These are phyloP conservation scores for Candida multigemmis DNA, from an alignment of 805 yeast genomes.

Conservation along the genomic window DNA sequence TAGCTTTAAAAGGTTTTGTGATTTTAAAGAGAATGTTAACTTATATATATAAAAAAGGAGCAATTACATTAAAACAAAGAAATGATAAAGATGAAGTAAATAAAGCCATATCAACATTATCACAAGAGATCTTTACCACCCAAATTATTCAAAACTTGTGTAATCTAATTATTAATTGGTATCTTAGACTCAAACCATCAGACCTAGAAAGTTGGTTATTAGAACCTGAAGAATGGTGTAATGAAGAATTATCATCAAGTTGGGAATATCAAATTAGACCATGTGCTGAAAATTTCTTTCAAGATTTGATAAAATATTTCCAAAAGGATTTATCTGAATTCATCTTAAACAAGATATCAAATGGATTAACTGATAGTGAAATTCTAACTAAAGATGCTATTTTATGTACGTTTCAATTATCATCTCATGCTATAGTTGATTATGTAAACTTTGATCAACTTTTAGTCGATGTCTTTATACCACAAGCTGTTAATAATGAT, in stretches of 20 bases:
- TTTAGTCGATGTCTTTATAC: conserved; percentile 53
- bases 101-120: conserved; percentile 43
- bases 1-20: conserved; percentile 57
- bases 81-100: conserved; percentile 58
- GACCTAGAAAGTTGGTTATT: conserved; percentile 76
- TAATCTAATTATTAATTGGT: conserved; percentile 62
- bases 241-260: conserved; percentile 65
- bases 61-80: conserved; percentile 54
- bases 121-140: conserved; percentile 49
- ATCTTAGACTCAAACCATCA: conserved; percentile 60
- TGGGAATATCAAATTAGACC: conserved; percentile 83
- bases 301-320: conserved; percentile 60
- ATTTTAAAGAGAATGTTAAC: conserved; percentile 58
- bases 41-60: conserved; percentile 57
- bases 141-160: conserved; percentile 49
- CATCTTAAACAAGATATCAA: conserved; percentile 51
- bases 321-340: conserved; percentile 45
- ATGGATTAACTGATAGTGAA: conserved; percentile 30
- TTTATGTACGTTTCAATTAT: conserved; percentile 73
- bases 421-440: conserved; percentile 57
- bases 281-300: conserved; percentile 80
- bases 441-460: conserved; percentile 62
- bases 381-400: conserved; percentile 70
- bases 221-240: conserved; percentile 92
- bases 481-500: conserved; percentile 45